Base-by-base conservation (phyloP, 352 stramenopile genomes). In the Albugo candida region DNA sequence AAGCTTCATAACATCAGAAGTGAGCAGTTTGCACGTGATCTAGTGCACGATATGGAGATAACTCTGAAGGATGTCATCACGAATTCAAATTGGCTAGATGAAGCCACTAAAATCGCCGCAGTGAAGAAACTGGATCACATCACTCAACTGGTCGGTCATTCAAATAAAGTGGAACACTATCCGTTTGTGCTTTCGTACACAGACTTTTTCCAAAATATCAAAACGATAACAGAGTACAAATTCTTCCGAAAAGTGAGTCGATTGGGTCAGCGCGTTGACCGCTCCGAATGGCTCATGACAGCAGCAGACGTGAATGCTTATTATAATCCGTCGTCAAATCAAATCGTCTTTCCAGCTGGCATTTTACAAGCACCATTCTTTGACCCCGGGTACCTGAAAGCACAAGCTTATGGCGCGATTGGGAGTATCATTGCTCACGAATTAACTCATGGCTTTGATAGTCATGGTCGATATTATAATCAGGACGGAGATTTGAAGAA, bases 351-450 rank as follows among this genome's bases (percentile, higher is more conserved):
- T 56, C 92, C 92, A 2, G 92, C 92, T 2, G 92, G 86, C 1
- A 97, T 97, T 49, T 53, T 97, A 13, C 89, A 97, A 58, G 68
- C 86, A 41, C 92, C 92, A 5, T 96, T 97, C 48, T 97, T 97
- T 49, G 61, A 85, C 39, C 66, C 65, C 17, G 60, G 70, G 21
- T 61, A 60, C 0, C 83, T 95, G 36, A 64, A 85, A 31, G 81
- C 85, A 11, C 80, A 89, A 2, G 97, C 97, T 51, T 97, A 92
- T 56, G 92, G 92, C 13, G 75, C 70, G 1, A 97, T 97, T 52
- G 87, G 89, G 13, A 83, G 72, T 11, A 68, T 97, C 41, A 93
- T 97, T 43, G 92, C 86, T 4, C 89, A 97, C 53, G 92, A 97
- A 58, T 88, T 97, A 60, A 97, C 86, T 2, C 92, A 97, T 55